Base-by-base conservation (phyloP, 106 monocot genomes). In the Xerophyta viscosa region DNA sequence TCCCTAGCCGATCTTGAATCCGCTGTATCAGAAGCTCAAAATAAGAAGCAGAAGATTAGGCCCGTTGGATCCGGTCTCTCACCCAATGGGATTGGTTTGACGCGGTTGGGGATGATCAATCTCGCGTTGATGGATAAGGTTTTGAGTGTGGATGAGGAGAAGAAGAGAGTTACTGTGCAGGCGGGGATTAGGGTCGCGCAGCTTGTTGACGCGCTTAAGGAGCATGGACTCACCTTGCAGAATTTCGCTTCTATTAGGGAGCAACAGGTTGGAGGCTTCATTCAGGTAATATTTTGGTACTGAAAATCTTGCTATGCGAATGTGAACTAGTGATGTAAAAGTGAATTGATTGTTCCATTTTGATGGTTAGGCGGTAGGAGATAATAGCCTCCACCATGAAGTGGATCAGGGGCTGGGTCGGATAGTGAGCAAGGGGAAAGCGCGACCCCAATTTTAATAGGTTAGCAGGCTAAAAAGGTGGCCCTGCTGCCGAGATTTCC, bases 181-280 rank as follows among this genome's bases (percentile, higher is more conserved):
- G 88, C 94, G 0, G 94, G 94, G 43, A 70, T 69, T 3, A 66
- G 94, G 48, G 94, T 96, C 1, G 61, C 84, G 29, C 75, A 84
- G 75, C 76, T 96, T 1, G 94, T 96, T 12, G 94, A 96, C 41
- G 81, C 60, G 18, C 66, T 94, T 41, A 75, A 71, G 66, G 94
- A 88, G 61, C 72, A 88, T 15, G 94, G 88, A 0, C 84, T 96
- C 49, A 88, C 84, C 2, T 71, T 96, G 24, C 88, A 96, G 77
- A 96, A 96, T 44, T 96, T 96, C 23, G 94, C 94, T 6, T 88
- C 88, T 8, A 96, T 96, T 43, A 51, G 94, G 47, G 94, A 96
- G 75, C 94, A 96, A 76, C 94, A 96, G 70, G 56, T 88, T 25
- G 94, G 94, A 2, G 94, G 94, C 8, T 50, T 96, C 47, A 54